Base-by-base conservation (phyloP, 2,329 filamentous ascomycete genomes). In the Penicillium sp. region DNA sequence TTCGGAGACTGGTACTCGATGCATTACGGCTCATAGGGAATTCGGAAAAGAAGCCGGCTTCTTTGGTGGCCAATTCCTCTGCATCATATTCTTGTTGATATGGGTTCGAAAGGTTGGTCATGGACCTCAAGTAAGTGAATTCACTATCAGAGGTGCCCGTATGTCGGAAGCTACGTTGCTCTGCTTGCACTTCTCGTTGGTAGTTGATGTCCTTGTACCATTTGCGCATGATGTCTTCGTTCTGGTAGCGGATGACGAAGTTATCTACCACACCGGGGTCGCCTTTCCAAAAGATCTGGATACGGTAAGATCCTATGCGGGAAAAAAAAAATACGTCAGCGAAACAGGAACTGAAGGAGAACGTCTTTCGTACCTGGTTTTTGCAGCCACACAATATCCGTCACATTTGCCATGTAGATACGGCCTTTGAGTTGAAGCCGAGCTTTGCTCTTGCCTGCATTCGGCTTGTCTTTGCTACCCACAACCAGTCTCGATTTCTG, bases 401-500 rank as follows among this genome's bases (percentile, higher is more conserved):
- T 98, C 58, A 99, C 94, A 73, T 99, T 99, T 69, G 93, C 93
- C 93, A 99, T 98, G 80, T 97, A 98, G 71, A 99, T 99, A 56
- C 95, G 88, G 45, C 95, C 95, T 79, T 99, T 99, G 31, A 99
- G 85, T 78, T 97, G 93, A 64, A 98, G 84, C 68, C 85, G 86
- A 30, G 84, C 81, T 78, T 94, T 97, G 47, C 90, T 90, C 70
- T 87, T 91, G 76, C 88, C 91, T 61, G 87, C 84, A 17, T 82
- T 72, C 19, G 82, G 89, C 74, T 92, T 94, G 60, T 92, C 91
- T 75, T 91, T 92, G 75, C 77, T 92, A 75, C 77, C 77, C 62
- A 79, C 75, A 61, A 85, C 83, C 68, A 87, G 79, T 69, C 87
- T 86, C 64, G 88, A 87, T 74, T 90, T 91, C 56, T 86, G 84